These are phyloP conservation scores for Fagus crenata DNA, from an alignment of 306 rosid genomes.

Conservation along the genomic window DNA sequence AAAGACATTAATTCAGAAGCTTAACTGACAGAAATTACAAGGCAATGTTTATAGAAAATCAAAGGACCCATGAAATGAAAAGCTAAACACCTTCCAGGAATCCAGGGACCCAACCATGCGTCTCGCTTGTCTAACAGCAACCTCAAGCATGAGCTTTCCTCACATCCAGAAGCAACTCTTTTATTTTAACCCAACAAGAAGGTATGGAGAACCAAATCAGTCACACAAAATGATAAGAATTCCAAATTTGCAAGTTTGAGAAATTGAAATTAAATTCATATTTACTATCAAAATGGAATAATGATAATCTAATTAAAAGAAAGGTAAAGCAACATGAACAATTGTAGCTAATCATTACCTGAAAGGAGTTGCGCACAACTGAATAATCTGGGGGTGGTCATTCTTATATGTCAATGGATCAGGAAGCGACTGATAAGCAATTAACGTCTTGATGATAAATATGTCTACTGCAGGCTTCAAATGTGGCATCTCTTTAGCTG, in stretches of 20 bases:
- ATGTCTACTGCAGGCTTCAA: slow-evolving; percentile 65
- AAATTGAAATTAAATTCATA: not conserved
- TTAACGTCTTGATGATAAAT: slow-evolving; percentile 62
- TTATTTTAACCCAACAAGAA: slow-evolving; percentile 28
- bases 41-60: not conserved
- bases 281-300: slow-evolving; percentile 17
- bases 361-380: slow-evolving; percentile 85
- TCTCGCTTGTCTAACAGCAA: slow-evolving; percentile 89
- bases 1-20: slow-evolving; percentile 7
- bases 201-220: slow-evolving; percentile 37
- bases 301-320: slow-evolving; percentile 13
- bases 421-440: slow-evolving; percentile 88
- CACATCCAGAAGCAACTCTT: slow-evolving; percentile 82
- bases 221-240: slow-evolving; percentile 20
- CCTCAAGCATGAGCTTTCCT: slow-evolving; percentile 96
- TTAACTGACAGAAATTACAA: not conserved
- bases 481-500: slow-evolving; percentile 60
- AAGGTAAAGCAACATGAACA: slow-evolving; percentile 20
- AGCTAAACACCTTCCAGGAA: slow-evolving; percentile 85
- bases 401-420: slow-evolving; percentile 75
- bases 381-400: slow-evolving; percentile 76
- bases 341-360: slow-evolving; percentile 48
- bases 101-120: slow-evolving; percentile 99
- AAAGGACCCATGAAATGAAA: slow-evolving; percentile 21
- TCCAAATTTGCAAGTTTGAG: not conserved